Percentiles rank a stretch among this genome's conserved stretches.
Evolutionary conservation across 2,329 filamentous ascomycete species (phyloP).

Genomic region (Fusarium acutatum): DNA sequence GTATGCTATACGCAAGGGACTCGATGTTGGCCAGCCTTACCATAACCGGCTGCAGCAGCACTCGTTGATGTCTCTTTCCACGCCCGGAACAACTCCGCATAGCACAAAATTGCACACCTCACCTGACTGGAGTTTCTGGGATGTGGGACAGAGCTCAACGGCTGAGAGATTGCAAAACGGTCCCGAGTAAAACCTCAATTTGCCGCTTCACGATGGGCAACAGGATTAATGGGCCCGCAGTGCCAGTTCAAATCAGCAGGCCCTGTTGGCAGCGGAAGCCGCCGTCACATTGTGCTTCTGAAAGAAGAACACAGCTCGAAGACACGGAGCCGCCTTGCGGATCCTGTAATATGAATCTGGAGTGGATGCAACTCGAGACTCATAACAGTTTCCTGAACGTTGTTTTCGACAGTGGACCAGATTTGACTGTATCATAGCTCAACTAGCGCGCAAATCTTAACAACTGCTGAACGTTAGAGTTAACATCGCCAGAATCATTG

Average conservation of each 20-base stretch:
- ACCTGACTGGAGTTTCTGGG: background rate
- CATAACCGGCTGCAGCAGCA: slow-evolving; percentile 8
- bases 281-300: slow-evolving; percentile 26
- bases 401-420: slow-evolving; percentile 10
- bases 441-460: background rate
- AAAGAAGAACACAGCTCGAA: slow-evolving; percentile 16
- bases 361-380: slow-evolving; percentile 23
- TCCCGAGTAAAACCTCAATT: slow-evolving; percentile 14
- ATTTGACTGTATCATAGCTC: slow-evolving; percentile 8
- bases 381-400: slow-evolving; percentile 9
- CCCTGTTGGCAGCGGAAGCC: slow-evolving; percentile 34
- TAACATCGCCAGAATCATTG: background rate
- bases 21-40: slow-evolving; percentile 11
- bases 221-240: slow-evolving; percentile 34
- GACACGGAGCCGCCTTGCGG: slow-evolving; percentile 37
- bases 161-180: slow-evolving; percentile 14
- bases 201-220: slow-evolving; percentile 26
- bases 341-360: slow-evolving; percentile 24
- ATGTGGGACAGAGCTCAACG: background rate
- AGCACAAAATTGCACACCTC: slow-evolving; percentile 16
- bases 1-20: slow-evolving; percentile 35
- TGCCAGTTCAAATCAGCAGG: slow-evolving; percentile 27
- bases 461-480: background rate
- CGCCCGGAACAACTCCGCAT: slow-evolving; percentile 28
- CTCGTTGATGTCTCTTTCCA: slow-evolving; percentile 6